Conservation (phyloP, 495 filamentous ascomycete genomes). For the Tuber indicum region DNA sequence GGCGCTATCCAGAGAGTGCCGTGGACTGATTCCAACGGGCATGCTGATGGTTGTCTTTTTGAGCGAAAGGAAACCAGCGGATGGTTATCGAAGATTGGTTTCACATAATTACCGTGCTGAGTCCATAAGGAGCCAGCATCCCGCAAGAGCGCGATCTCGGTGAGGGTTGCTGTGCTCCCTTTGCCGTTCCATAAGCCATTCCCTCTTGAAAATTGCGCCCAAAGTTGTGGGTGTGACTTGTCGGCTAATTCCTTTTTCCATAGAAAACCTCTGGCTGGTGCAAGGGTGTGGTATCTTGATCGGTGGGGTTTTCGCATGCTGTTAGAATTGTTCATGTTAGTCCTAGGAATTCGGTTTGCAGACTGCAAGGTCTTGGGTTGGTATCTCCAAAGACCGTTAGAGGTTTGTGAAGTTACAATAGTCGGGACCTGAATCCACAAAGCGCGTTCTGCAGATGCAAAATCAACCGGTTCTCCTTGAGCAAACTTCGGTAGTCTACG, state of each 20-base stretch:
- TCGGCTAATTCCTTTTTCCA: constrained; percentile 17
- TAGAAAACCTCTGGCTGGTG: not conserved
- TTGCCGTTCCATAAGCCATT: constrained; percentile 18
- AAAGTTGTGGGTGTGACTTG: constrained; percentile 9
- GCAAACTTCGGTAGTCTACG: not conserved
- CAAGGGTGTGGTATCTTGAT: not conserved
- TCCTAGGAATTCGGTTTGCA: constrained; percentile 10
- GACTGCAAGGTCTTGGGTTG: not conserved
- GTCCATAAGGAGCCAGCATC: constrained; percentile 14
- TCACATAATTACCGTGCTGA: constrained; percentile 9
- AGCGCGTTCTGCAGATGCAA: not conserved
- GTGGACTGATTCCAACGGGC: constrained; percentile 14
- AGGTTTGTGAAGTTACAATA: constrained; percentile 1
- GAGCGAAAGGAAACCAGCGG: constrained; percentile 8
- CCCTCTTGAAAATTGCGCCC: constrained; percentile 8
- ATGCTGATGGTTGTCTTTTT: constrained; percentile 4
- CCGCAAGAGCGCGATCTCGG: constrained; percentile 12
- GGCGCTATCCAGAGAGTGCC: constrained; percentile 7
- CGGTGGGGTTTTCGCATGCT: not conserved
- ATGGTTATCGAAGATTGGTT: constrained; percentile 10
- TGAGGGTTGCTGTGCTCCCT: constrained; percentile 6
- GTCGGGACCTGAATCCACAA: constrained; percentile 14
- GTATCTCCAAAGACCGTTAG: constrained; percentile 13
- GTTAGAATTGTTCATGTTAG: not conserved
- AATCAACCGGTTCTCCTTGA: not conserved